Conservation (phyloP, 2,329 filamentous ascomycete species). For the Microdochium paspali region DNA sequence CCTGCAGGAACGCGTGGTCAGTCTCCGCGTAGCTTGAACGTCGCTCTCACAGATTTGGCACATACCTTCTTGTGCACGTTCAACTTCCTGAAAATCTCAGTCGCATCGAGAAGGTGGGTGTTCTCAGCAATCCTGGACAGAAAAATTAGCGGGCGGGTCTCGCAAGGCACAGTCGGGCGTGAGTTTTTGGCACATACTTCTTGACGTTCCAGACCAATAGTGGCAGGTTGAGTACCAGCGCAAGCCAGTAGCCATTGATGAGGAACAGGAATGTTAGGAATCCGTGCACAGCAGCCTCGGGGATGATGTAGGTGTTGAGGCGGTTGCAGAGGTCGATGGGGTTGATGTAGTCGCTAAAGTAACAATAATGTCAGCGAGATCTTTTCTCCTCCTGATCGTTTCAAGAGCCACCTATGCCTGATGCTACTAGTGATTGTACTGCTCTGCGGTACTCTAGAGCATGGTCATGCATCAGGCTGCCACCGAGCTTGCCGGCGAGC, state of each 20-base stretch:
- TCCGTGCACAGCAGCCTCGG: constrained; percentile 93
- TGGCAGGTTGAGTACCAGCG: constrained; percentile 84
- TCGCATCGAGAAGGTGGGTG: constrained; percentile 91
- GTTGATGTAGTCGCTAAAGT: constrained; percentile 91
- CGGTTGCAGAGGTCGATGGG: constrained; percentile 99
- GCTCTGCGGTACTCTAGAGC: no score
- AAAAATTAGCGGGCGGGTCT: constrained; percentile 20
- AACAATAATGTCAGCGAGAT: background rate
- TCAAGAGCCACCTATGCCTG: no score
- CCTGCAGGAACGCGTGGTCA: constrained; percentile 39
- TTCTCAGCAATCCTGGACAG: constrained; percentile 80
- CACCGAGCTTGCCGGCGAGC: no score
- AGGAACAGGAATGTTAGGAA: constrained; percentile 94
- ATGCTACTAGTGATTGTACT: no score
- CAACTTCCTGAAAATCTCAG: constrained; percentile 97
- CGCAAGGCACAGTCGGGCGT: background rate
- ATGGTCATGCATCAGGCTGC: no score
- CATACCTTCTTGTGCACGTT: constrained; percentile 97
- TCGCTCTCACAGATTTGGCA: background rate
- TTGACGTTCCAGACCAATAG: constrained; percentile 91
- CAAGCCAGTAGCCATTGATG: constrained; percentile 98
- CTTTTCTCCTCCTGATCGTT: no score
- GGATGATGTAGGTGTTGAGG: constrained; percentile 98
- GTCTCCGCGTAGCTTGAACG: background rate
- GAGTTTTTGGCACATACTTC: constrained; percentile 93